Base-by-base conservation (phyloP, 768 basidiomycete species). In the Tubosaeta sp. region DNA sequence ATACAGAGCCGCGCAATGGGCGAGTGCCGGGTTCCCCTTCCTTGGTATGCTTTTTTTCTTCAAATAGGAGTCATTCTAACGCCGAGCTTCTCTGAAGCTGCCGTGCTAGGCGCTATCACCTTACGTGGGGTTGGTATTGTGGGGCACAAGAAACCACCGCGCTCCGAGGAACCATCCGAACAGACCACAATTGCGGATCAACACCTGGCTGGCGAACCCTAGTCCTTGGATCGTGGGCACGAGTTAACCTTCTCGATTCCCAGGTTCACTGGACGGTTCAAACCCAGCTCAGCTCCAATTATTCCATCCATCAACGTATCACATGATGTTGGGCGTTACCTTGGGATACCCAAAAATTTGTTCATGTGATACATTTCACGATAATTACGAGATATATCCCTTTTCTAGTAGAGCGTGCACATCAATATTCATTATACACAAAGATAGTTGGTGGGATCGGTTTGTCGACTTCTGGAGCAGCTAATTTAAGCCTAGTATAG, bases 1-100 rank as follows among this genome's bases (percentile, higher is more conserved):
- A 29, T 90, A 87, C 62, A 69, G 72, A 30, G 75, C 78, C 18
- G 86, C 86, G 3, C 77, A 84, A 56, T 90, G 86, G 86, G 75
- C 77, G 0, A 66, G 68, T 8, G 81, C 82, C 53, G 80, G 75
- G 10, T 87, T 89, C 63, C 80, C 81, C 6, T 64, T 82, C 27
- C 57, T 82, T 27, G 82, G 86, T 83, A 57, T 21, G 55, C 47
- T 6, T 13, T 19, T 45, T 40, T 8, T 32, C 10, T 25, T 19
- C 5, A 7, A 27, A 36, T 10, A 9, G 22, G 12, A 45, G 5
- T 11, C 16, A 8, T 32, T 8, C 40, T 58, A 22, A 60, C 18
- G 3, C 4, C 21, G 2, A 25, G 3, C 25, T 44, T 29, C 6
- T 31, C 12, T 11, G 19, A 50, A 71, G 71, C 62, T 31, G 48